These are phyloP conservation scores for Penicillium nordicum DNA, from an alignment of 2,329 filamentous ascomycete species.

Conservation along the genomic window DNA sequence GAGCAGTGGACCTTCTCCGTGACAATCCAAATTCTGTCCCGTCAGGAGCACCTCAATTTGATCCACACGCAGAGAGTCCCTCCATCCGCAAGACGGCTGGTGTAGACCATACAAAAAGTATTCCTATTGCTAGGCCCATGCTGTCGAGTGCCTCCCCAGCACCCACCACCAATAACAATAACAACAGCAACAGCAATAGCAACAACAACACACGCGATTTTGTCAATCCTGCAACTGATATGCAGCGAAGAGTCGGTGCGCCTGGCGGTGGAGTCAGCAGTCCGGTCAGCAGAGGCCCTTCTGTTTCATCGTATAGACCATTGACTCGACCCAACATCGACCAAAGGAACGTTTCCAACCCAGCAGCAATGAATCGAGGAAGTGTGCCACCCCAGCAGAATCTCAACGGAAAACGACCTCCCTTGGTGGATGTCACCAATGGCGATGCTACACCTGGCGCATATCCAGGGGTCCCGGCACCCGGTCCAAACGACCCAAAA, in stretches of 20 bases:
- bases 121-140: slow-evolving; percentile 60
- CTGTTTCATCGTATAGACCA: slow-evolving; percentile 44
- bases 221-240: slow-evolving; percentile 36
- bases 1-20: slow-evolving; percentile 58
- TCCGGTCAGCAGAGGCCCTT: slow-evolving; percentile 34
- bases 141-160: slow-evolving; percentile 30
- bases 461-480: slow-evolving; percentile 23
- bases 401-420: slow-evolving; percentile 42
- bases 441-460: slow-evolving; percentile 21
- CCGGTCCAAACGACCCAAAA: slow-evolving; percentile 32
- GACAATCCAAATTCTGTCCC: slow-evolving; percentile 48
- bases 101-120: slow-evolving; percentile 74
- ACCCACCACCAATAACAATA: slow-evolving; percentile 20
- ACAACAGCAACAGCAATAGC: slow-evolving; percentile 1
- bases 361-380: slow-evolving; percentile 18
- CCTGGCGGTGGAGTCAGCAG: slow-evolving; percentile 30
- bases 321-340: slow-evolving; percentile 42
- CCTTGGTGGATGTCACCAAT: slow-evolving; percentile 47
- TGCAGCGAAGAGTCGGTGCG: slow-evolving; percentile 37
- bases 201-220: slow-evolving; percentile 31
- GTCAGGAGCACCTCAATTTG: slow-evolving; percentile 57
- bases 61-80: slow-evolving; percentile 72
- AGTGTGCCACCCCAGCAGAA: slow-evolving; percentile 29
- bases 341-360: slow-evolving; percentile 20
- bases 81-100: slow-evolving; percentile 87